Evolutionary conservation across 139 green algal genomes (phyloP).

Genomic region (Auxenochlorella pyrenoidosa): DNA sequence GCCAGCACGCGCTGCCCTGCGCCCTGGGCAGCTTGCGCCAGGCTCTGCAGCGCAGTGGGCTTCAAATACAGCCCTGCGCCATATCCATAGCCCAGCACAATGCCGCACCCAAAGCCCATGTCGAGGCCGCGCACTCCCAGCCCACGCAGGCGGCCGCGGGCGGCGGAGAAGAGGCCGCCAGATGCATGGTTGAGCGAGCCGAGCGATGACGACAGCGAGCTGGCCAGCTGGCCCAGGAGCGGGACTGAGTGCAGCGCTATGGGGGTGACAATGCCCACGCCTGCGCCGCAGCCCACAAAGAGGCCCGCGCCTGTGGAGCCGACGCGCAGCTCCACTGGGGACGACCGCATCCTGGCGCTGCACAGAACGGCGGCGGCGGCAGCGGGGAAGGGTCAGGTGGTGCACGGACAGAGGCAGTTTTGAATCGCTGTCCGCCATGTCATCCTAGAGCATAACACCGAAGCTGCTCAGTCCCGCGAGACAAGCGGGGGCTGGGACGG

Average conservation of each 20-base stretch:
- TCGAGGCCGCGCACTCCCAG: slow-evolving; percentile 17
- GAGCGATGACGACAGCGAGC: neutral
- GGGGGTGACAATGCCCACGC: slow-evolving; percentile 41
- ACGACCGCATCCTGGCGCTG: neutral
- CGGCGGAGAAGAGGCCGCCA: slow-evolving; percentile 4
- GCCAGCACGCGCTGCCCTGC: neutral
- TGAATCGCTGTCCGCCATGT: too few relatives aligned
- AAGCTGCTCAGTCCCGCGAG: too few relatives aligned
- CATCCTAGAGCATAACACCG: too few relatives aligned
- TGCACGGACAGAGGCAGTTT: too few relatives aligned
- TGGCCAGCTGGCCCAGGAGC: slow-evolving; percentile 39
- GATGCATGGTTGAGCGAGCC: slow-evolving; percentile 21
- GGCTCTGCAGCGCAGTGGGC: slow-evolving; percentile 11
- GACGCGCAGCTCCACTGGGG: slow-evolving; percentile 34
- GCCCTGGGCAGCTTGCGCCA: neutral
- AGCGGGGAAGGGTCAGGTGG: neutral
- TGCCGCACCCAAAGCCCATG: slow-evolving; percentile 40
- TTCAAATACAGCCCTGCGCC: slow-evolving; percentile 42
- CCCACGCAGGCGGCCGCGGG: neutral
- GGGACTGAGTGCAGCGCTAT: slow-evolving; percentile 37
- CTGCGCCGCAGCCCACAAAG: slow-evolving; percentile 43
- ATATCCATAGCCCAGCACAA: slow-evolving; percentile 33
- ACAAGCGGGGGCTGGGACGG: too few relatives aligned
- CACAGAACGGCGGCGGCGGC: neutral
- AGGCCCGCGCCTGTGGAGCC: slow-evolving; percentile 37